A percentile compares a stretch with the other conserved stretches of the same genome.
These are phyloP conservation scores for Coniella lustricola DNA, from an alignment of 2,329 filamentous ascomycete genomes.

Conservation along the genomic window DNA sequence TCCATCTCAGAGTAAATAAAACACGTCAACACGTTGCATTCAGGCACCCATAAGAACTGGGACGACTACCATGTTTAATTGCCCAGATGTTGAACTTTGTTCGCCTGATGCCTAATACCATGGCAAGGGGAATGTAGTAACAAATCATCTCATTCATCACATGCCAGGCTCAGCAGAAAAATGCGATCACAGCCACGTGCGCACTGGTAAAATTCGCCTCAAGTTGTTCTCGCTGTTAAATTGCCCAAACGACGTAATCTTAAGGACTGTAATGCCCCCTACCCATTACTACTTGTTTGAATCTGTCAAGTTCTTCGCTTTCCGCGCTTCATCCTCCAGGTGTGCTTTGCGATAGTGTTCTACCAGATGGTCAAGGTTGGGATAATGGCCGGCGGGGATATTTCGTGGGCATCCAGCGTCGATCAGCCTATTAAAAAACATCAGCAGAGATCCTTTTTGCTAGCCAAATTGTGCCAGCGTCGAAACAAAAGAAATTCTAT, in stretches of 20 bases:
- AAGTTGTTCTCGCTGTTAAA: neutral
- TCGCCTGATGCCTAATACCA: too few species aligned
- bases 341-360: conserved; percentile 52
- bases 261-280: neutral
- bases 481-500: neutral
- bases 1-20: too few species aligned
- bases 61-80: too few species aligned
- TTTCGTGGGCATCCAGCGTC: conserved; percentile 44
- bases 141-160: neutral
- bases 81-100: too few species aligned
- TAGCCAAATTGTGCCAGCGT: too few species aligned
- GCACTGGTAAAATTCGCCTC: neutral
- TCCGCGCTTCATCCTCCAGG: conserved; percentile 47
- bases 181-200: neutral
- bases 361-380: conserved; percentile 48
- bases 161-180: too few species aligned
- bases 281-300: conserved; percentile 27
- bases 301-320: conserved; percentile 39
- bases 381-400: conserved; percentile 47
- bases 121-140: too few species aligned
- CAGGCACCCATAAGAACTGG: too few species aligned
- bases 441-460: neutral
- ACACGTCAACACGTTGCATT: too few species aligned
- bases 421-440: conserved; percentile 35
- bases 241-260: conserved; percentile 4